A percentile compares a stretch with the other conserved stretches of the same genome.
These are phyloP conservation scores for Carex arenaria DNA, from an alignment of 202 grass and related monocot genomes.

Conservation along the genomic window DNA sequence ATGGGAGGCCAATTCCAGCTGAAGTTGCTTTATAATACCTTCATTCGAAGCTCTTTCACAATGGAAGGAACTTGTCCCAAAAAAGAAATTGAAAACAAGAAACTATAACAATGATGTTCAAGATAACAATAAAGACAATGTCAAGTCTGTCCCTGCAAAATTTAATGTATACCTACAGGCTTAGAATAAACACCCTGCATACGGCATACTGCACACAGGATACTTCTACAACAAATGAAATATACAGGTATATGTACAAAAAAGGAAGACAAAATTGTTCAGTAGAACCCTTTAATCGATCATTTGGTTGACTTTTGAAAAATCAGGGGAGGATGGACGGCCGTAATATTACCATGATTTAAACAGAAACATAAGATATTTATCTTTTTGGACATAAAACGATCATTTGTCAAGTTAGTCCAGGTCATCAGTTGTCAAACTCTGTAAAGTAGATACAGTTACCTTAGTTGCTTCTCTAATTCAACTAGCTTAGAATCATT, in stretches of 20 bases:
- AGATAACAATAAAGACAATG: neutral
- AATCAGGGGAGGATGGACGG: neutral
- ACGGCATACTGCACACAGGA: neutral
- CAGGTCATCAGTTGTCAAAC: neutral
- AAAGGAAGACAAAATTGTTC: neutral
- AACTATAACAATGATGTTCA: neutral
- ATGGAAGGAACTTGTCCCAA: slow-evolving; percentile 53
- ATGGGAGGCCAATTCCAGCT: slow-evolving; percentile 49
- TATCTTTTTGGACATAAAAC: slow-evolving; percentile 23
- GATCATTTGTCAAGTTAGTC: slow-evolving; percentile 6
- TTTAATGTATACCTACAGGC: neutral
- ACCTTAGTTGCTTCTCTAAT: slow-evolving; percentile 68
- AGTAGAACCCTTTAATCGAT: neutral
- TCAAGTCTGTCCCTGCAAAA: neutral
- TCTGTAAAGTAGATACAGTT: neutral
- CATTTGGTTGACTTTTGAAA: neutral
- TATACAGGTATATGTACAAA: neutral
- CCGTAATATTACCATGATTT: neutral
- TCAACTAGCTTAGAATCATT: slow-evolving; percentile 41
- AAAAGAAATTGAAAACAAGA: neutral
- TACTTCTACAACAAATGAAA: neutral
- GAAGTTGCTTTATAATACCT: slow-evolving; percentile 44
- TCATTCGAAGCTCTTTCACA: slow-evolving; percentile 60
- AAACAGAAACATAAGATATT: neutral
- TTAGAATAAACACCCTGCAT: neutral